Conservation (phyloP, 2,329 filamentous ascomycete species). For the Aspergillus proliferans region DNA sequence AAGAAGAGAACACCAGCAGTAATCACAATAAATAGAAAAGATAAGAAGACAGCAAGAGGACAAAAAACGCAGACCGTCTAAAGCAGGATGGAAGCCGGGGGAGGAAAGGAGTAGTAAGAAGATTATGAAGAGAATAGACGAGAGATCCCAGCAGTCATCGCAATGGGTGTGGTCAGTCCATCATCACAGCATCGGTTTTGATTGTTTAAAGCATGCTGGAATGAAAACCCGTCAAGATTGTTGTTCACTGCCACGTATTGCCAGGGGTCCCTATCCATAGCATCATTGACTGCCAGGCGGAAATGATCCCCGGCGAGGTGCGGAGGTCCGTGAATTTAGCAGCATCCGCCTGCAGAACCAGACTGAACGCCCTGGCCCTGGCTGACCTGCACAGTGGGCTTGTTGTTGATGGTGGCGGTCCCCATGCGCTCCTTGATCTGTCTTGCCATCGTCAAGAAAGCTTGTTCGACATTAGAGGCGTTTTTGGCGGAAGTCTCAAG, state of each 20-base stretch:
- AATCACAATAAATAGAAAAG: constrained; percentile 24
- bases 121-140: constrained; percentile 9
- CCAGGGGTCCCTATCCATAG: not conserved
- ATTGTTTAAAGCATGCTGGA: constrained; percentile 8
- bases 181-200: not conserved
- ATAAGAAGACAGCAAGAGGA: constrained; percentile 13
- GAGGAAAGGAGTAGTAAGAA: constrained; percentile 1
- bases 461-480: constrained; percentile 98
- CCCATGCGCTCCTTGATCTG: constrained; percentile 99
- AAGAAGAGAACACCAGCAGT: constrained; percentile 16
- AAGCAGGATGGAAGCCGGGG: constrained; percentile 19
- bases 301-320: constrained; percentile 19
- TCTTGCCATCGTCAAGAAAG: constrained; percentile 98
- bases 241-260: not conserved
- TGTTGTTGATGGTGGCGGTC: constrained; percentile 94
- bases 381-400: constrained; percentile 93
- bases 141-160: constrained; percentile 11
- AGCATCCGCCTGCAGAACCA: constrained; percentile 80
- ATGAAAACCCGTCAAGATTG: not conserved
- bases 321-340: constrained; percentile 52
- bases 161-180: constrained; percentile 3
- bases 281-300: constrained; percentile 13
- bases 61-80: constrained; percentile 25
- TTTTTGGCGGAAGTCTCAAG: constrained; percentile 99
- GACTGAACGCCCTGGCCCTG: constrained; percentile 90